Percentiles rank a stretch among this genome's conserved stretches.
Conservation (phyloP, 2,329 filamentous ascomycete genomes). For the Coleophoma crateriformis region DNA sequence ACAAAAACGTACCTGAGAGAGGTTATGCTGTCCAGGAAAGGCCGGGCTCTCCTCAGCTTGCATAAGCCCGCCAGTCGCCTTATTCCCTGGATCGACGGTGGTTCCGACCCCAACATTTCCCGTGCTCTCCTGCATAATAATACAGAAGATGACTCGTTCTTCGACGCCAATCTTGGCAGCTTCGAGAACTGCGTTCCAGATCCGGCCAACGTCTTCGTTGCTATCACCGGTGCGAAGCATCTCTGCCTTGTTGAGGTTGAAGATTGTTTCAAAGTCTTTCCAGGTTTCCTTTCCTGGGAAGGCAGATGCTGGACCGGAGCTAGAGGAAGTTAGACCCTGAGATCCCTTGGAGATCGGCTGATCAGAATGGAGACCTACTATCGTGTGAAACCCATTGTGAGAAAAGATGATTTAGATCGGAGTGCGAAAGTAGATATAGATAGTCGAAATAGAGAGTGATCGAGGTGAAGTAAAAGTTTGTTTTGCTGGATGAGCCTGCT, state of each 20-base stretch:
- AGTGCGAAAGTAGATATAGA: no score
- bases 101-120: constrained; percentile 32
- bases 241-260: constrained; percentile 27
- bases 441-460: no score
- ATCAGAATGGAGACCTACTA: no score
- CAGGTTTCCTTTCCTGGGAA: constrained; percentile 28
- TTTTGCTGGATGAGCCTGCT: no score
- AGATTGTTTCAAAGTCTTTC: constrained; percentile 29
- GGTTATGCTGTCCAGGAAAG: constrained; percentile 26
- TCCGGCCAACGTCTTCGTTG: constrained; percentile 26
- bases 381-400: no score
- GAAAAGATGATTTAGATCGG: no score
- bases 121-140: constrained; percentile 36
- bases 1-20: constrained; percentile 22
- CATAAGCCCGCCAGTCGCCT: constrained; percentile 32
- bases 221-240: constrained; percentile 28
- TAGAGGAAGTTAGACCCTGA: background rate
- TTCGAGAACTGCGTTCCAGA: constrained; percentile 26
- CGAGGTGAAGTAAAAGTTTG: no score
- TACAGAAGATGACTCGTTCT: constrained; percentile 30
- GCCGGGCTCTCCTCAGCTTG: constrained; percentile 30
- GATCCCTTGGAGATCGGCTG: no score
- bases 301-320: constrained; percentile 18
- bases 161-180: constrained; percentile 29
- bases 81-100: constrained; percentile 19